Conservation (phyloP, 208 protist species). For the Blechomonas ayalai region DNA sequence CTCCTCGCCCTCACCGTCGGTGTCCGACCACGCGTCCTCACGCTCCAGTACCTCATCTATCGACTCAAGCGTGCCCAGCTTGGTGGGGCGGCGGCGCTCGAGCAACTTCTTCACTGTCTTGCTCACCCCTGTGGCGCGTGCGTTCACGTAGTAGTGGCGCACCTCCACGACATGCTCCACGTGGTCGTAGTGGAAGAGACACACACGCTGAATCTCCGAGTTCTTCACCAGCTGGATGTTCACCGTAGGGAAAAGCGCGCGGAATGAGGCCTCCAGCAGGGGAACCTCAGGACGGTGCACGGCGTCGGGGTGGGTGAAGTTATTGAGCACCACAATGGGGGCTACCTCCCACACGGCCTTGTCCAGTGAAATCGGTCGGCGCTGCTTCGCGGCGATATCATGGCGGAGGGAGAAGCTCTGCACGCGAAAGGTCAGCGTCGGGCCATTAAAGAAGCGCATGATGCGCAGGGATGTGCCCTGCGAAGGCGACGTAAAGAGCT, state of each 20-base stretch:
- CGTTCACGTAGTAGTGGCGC: conserved; percentile 86
- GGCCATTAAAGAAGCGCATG: conserved; percentile 87
- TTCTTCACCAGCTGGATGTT: conserved; percentile 80
- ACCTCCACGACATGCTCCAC: conserved; percentile 79
- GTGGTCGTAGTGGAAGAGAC: conserved; percentile 87
- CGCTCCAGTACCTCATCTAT: conserved; percentile 79
- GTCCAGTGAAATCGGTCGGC: conserved; percentile 45
- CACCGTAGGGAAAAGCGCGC: conserved; percentile 70
- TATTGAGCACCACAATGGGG: conserved; percentile 89
- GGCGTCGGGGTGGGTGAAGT: conserved; percentile 80
- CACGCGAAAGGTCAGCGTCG: conserved; percentile 85
- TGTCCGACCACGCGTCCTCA: conserved; percentile 84
- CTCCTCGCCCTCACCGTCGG: conserved; percentile 88
- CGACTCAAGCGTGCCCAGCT: conserved; percentile 65
- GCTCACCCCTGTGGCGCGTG: conserved; percentile 61
- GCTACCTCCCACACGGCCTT: conserved; percentile 71
- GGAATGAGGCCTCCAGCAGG: conserved; percentile 81
- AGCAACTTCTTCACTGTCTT: conserved; percentile 87
- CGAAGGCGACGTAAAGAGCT: conserved; percentile 80
- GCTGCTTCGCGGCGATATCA: conserved; percentile 74
- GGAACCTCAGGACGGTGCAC: conserved; percentile 54
- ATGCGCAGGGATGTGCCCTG: conserved; percentile 84
- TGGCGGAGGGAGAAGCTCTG: conserved; percentile 79
- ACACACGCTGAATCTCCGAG: conserved; percentile 77
- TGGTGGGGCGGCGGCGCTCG: conserved; percentile 71